Evolutionary conservation across 2,329 filamentous ascomycete genomes (phyloP).

Genomic region (Cercospora sp.): DNA sequence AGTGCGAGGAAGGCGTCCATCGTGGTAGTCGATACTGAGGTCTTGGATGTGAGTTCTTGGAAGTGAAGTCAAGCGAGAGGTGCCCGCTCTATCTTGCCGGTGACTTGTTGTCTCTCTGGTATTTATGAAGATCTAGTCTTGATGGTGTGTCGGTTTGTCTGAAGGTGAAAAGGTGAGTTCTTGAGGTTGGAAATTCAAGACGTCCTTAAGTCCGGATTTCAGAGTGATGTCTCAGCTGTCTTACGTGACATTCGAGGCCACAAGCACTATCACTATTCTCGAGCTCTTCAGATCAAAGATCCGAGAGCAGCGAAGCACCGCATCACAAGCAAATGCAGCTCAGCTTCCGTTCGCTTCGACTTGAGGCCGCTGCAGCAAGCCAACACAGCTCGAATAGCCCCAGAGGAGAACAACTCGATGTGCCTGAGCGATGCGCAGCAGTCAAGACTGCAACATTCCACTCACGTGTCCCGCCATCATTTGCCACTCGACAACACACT

Average conservation of each 20-base stretch:
- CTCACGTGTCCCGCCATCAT: neutral
- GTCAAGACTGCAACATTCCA: neutral
- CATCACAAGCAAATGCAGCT: neutral
- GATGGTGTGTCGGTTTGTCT: neutral
- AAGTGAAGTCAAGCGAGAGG: neutral
- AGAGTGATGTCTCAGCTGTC: neutral
- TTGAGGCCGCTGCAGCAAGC: neutral
- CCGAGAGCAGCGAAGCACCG: neutral
- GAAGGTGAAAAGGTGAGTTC: neutral
- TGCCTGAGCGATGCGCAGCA: neutral
- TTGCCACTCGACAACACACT: neutral
- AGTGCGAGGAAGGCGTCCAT: neutral
- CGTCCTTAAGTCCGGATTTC: neutral
- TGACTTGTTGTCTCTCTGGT: neutral
- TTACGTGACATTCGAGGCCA: neutral
- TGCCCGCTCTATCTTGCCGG: neutral
- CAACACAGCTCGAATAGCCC: neutral
- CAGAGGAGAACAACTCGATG: neutral
- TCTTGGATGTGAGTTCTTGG: neutral
- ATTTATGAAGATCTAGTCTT: neutral
- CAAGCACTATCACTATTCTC: neutral
- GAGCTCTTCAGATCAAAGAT: neutral
- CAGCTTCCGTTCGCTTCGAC: neutral
- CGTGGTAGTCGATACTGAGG: neutral
- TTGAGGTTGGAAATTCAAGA: neutral